A percentile compares a stretch with the other conserved stretches of the same genome.
Conservation (phyloP, 306 rosid species). For the Cotoneaster glaucophyllus region DNA sequence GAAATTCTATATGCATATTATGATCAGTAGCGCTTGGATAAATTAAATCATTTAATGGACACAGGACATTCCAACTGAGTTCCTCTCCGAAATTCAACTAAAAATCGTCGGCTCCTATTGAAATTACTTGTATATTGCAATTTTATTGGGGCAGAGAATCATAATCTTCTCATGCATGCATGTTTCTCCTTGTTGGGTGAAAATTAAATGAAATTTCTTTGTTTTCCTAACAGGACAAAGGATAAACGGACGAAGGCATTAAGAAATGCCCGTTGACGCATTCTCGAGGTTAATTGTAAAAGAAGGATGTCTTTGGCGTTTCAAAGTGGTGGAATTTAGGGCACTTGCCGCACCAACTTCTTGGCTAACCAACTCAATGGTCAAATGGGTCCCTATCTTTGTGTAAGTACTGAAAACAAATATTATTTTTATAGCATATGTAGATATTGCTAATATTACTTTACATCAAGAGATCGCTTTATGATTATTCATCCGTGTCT, state of each 20-base stretch:
- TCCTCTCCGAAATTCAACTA: not conserved
- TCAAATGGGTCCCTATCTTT: conserved; percentile 22
- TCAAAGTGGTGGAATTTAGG: conserved; percentile 28
- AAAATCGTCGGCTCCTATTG: not conserved
- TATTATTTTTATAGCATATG: not conserved
- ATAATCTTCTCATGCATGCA: not conserved
- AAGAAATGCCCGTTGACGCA: conserved; percentile 33
- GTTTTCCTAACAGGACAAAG: conserved; percentile 18
- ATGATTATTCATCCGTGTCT: not conserved
- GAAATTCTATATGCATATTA: too few species aligned
- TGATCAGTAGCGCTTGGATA: not conserved
- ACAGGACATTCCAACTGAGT: not conserved
- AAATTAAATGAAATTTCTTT: not conserved
- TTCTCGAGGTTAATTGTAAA: not conserved
- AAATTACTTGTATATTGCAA: not conserved
- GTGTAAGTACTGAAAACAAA: conserved; percentile 1
- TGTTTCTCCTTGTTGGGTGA: not conserved
- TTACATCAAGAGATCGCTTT: not conserved
- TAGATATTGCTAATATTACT: not conserved
- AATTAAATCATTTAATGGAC: not conserved
- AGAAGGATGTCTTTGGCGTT: conserved; percentile 11
- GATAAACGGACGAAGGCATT: conserved; percentile 22
- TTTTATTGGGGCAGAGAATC: not conserved
- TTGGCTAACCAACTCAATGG: conserved; percentile 36
- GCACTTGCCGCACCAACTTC: conserved; percentile 58